Evolutionary conservation across 768 basidiomycete genomes (phyloP).

Genomic region (Steccherinum ochraceum): DNA sequence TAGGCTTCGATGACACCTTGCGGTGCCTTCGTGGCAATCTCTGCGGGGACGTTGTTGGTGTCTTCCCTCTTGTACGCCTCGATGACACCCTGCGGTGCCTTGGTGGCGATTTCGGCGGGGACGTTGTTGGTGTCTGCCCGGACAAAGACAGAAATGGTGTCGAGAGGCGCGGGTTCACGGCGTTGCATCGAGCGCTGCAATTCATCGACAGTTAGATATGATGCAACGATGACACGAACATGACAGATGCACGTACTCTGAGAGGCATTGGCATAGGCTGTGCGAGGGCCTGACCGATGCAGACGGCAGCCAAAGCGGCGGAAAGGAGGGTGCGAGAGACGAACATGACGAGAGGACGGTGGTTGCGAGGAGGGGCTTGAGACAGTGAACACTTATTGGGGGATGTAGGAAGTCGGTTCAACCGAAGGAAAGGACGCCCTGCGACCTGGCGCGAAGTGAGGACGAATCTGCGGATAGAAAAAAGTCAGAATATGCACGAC

Average conservation of each 20-base stretch:
- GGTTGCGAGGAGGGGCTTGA: conserved; percentile 16
- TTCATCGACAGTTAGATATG: neutral
- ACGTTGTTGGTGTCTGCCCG: conserved; percentile 18
- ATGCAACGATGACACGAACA: neutral
- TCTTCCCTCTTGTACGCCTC: conserved; percentile 3
- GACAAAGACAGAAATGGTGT: conserved; percentile 37
- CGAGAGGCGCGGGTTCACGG: conserved; percentile 28
- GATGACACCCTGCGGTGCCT: conserved; percentile 13
- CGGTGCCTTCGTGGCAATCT: conserved; percentile 28
- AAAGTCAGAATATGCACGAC: conserved; percentile 3
- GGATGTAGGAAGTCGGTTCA: conserved; percentile 18
- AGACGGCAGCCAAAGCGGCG: conserved; percentile 34
- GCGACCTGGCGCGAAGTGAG: conserved; percentile 25
- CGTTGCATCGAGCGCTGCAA: conserved; percentile 18
- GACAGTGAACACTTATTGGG: conserved; percentile 5
- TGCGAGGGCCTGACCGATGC: conserved; percentile 36
- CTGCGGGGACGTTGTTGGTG: conserved; percentile 23
- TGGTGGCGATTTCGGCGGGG: conserved; percentile 18
- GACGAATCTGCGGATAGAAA: conserved; percentile 14
- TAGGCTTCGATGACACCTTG: conserved; percentile 28
- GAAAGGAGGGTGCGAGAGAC: conserved; percentile 32
- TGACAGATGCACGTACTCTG: conserved; percentile 14
- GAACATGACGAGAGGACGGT: conserved; percentile 35
- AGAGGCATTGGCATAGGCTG: conserved; percentile 37
- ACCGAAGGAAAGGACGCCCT: conserved; percentile 27